phyloP scores from a whole-genome alignment of 23 red algal genomes.

The Porphyridium purpureum region DNA sequence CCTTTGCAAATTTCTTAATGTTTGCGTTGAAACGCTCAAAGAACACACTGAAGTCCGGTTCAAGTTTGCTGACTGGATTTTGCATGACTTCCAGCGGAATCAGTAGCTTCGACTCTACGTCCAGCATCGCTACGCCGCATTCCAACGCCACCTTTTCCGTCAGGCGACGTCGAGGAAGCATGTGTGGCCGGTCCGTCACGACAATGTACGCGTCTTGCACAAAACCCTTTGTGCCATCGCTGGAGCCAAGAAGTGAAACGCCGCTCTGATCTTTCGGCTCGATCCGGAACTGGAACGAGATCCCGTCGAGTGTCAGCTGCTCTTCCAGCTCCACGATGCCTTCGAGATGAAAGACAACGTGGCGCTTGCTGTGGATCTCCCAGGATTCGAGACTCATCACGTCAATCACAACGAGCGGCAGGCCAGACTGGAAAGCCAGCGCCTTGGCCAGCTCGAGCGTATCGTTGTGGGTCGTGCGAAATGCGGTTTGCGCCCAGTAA shows the following conservation, averaged over 20 bases:
- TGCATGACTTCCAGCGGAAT: too few relatives aligned
- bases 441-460: conserved; percentile 17
- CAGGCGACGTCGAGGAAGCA: too few relatives aligned
- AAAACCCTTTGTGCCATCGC: not conserved
- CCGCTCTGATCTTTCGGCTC: too few relatives aligned
- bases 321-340: conserved; percentile 9
- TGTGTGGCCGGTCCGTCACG: conserved; percentile 9
- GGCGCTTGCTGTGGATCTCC: conserved; percentile 1
- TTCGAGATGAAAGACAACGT: conserved; percentile 17
- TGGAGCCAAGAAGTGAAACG: not conserved
- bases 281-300: too few relatives aligned
- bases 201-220: conserved; percentile 2
- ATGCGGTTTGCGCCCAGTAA: not conserved
- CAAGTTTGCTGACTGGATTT: too few relatives aligned
- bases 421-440: not conserved
- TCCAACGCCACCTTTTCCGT: too few relatives aligned
- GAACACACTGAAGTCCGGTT: too few relatives aligned
- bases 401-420: conserved; percentile 10
- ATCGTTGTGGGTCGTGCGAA: conserved; percentile 9
- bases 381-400: conserved; percentile 1
- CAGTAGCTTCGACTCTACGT: too few relatives aligned
- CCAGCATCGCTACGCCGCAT: too few relatives aligned
- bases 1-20: too few relatives aligned
- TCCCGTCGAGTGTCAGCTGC: too few relatives aligned
- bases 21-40: too few relatives aligned